These are phyloP conservation scores for Anthracocystis walkeri DNA, from an alignment of 1,284 basidiomycete genomes.

Conservation along the genomic window DNA sequence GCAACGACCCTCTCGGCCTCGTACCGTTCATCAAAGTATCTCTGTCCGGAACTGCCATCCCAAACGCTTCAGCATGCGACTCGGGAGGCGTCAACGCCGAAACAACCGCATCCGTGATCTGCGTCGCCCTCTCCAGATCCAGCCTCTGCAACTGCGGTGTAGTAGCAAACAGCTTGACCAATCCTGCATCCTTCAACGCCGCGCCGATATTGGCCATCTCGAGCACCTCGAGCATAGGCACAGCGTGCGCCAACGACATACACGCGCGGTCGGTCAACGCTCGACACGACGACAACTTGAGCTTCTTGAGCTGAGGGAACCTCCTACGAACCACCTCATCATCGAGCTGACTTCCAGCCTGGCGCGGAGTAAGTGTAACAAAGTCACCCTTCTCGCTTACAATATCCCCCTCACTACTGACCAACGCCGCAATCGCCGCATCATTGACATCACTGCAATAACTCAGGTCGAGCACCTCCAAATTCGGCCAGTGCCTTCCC, in stretches of 20 bases:
- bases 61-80: constrained; percentile 44
- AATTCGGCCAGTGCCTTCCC: constrained; percentile 71
- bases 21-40: constrained; percentile 28
- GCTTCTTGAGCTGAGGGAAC: constrained; percentile 76
- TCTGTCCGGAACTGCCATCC: constrained; percentile 27
- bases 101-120: constrained; percentile 81
- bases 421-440: constrained; percentile 79
- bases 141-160: constrained; percentile 79
- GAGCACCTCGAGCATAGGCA: constrained; percentile 82
- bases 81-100: constrained; percentile 75
- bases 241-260: constrained; percentile 77
- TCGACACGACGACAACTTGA: constrained; percentile 81
- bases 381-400: constrained; percentile 20
- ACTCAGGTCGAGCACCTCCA: constrained; percentile 85
- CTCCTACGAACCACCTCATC: constrained; percentile 36
- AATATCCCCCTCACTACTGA: constrained; percentile 63
- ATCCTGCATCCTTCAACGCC: constrained; percentile 74
- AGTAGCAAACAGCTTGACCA: constrained; percentile 79
- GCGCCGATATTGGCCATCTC: constrained; percentile 79
- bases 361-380: constrained; percentile 45
- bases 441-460: constrained; percentile 77
- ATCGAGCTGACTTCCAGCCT: constrained; percentile 42
- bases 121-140: constrained; percentile 84
- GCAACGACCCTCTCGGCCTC: constrained; percentile 31
- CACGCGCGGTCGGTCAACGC: constrained; percentile 81